Evolutionary conservation across 208 protist genomes (phyloP), one percentile per base, ranked within the genome.

Genomic region (Crithidia thermophila): DNA sequence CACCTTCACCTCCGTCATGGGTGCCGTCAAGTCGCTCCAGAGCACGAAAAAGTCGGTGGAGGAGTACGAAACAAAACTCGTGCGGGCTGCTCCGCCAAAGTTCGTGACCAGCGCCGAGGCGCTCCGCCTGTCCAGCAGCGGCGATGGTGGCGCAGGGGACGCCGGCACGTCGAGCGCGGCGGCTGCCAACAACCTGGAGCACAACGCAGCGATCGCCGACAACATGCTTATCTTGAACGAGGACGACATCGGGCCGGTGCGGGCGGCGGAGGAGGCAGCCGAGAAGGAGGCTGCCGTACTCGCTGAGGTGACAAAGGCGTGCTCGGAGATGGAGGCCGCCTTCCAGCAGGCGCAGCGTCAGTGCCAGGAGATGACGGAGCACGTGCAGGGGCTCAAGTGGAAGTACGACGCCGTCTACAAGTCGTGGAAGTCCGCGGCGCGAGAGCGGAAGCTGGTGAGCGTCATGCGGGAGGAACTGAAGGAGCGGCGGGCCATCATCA

Each of bases 41-140:
- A 62, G 72, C 4, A 69, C 81, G 25, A 47, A 59, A 23, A 69
- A 76, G 43, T 45, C 74, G 30, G 59, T 88, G 14, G 52, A 64
- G 5, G 69, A 78, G 31, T 79, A 79, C 51, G 86, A 92, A 63
- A 75, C 55, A 40, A 64, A 81, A 49, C 61, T 92, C 14, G 72
- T 85, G 4, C 66, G 63, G 9, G 76, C 79, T 8, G 53, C 77
- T 1, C 80, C 75, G 31, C 79, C 86, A 4, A 67, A 58, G 20
- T 88, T 92, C 53, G 7, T 85, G 18, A 75, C 74, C 4, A 55
- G 51, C 9, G 73, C 52, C 2, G 76, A 86, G 53, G 72, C 67
- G 14, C 47, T 70, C n/a, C 49, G 27, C 9, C 20, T 63, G 5
- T 37, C 64, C 9, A 61, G 25, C 33, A 51, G 39, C 30, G 60